phyloP scores from a whole-genome alignment of 805 yeast species.

The Yarrowia porcina region DNA sequence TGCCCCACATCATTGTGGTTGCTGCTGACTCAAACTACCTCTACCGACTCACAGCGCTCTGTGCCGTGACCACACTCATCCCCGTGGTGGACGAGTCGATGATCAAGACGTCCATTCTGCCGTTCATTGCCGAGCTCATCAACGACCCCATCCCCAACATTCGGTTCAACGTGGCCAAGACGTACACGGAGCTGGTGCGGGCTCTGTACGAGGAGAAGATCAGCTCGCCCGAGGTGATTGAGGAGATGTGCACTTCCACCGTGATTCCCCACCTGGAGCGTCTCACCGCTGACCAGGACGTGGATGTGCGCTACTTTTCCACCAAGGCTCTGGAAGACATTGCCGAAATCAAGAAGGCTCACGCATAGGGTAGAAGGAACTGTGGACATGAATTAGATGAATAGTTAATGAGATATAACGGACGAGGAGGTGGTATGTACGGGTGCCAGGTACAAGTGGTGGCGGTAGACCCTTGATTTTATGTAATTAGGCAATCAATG shows the following conservation, averaged over 20 bases:
- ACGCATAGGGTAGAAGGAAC: not conserved
- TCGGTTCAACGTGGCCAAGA: conserved; percentile 90
- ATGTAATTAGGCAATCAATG: too few relatives aligned
- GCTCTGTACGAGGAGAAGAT: conserved; percentile 37
- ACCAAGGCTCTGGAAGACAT: conserved; percentile 51
- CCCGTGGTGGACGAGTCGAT: conserved; percentile 63
- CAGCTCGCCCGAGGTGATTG: conserved; percentile 32
- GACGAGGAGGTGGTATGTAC: too few relatives aligned
- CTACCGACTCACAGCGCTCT: conserved; percentile 85
- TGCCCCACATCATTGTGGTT: conserved; percentile 65
- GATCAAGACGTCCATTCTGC: conserved; percentile 64
- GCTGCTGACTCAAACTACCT: conserved; percentile 67
- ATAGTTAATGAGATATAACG: conserved; percentile 1
- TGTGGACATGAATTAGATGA: not conserved
- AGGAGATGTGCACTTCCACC: conserved; percentile 42
- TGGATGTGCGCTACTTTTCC: conserved; percentile 87
- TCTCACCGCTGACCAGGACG: conserved; percentile 69
- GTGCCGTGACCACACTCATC: conserved; percentile 78
- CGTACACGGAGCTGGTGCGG: conserved; percentile 61
- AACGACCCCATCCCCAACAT: conserved; percentile 90
- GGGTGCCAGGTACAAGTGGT: too few relatives aligned
- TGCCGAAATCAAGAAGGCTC: conserved; percentile 17
- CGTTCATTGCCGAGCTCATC: conserved; percentile 69
- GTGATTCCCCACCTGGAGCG: conserved; percentile 65
- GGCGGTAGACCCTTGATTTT: too few relatives aligned